These are phyloP conservation scores for Ilex asprella DNA, from an alignment of 257 asterid genomes.

Conservation along the genomic window DNA sequence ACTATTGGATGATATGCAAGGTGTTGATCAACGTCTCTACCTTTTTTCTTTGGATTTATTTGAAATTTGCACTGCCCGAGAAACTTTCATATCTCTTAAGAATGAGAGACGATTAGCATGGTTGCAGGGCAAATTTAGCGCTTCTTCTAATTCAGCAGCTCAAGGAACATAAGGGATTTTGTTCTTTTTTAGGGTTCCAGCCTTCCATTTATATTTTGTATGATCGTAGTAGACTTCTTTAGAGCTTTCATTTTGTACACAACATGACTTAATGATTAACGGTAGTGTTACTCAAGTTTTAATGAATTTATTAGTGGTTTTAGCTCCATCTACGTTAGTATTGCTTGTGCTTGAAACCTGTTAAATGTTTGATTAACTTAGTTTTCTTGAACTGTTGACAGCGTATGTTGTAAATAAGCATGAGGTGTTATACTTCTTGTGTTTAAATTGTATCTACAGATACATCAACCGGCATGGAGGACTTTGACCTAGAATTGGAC, in stretches of 20 bases:
- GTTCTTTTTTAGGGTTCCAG: too few species aligned
- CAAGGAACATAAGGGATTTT: slow-evolving; percentile 8
- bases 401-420: too few species aligned
- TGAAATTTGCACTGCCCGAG: slow-evolving; percentile 69
- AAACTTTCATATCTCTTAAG: slow-evolving; percentile 63
- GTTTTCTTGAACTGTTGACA: too few species aligned
- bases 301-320: too few species aligned
- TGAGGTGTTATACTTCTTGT: not conserved
- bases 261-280: too few species aligned
- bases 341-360: too few species aligned
- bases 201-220: too few species aligned
- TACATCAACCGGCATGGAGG: slow-evolving; percentile 48
- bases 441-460: slow-evolving; percentile 31
- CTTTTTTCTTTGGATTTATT: slow-evolving; percentile 76
- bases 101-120: slow-evolving; percentile 66
- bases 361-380: too few species aligned
- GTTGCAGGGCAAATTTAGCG: slow-evolving; percentile 69
- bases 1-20: slow-evolving; percentile 78
- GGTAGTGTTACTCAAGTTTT: too few species aligned
- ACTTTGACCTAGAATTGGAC: slow-evolving; percentile 67
- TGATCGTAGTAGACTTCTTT: too few species aligned
- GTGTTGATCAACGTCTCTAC: slow-evolving; percentile 63
- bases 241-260: too few species aligned
- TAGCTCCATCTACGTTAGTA: too few species aligned
- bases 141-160: slow-evolving; percentile 46